Evolutionary conservation across 768 basidiomycete genomes (phyloP), one percentile per base, ranked within the genome.

Genomic region (Naganishia friedmannii): DNA sequence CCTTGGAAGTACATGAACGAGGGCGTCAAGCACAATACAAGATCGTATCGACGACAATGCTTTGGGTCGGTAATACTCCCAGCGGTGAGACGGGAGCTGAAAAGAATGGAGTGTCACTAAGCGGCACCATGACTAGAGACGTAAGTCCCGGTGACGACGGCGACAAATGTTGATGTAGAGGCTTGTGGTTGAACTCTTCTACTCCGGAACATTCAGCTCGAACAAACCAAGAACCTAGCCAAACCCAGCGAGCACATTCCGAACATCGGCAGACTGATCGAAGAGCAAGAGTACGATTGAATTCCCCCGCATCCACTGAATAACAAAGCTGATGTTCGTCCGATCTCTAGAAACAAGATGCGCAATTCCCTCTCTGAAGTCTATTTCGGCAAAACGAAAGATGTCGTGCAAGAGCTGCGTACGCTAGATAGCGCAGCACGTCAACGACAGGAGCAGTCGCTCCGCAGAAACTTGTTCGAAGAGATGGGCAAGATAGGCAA

Each of bases 71-170:
- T 63, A 89, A 88, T 37, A 79, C 72, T 28, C 72, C 79, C 4
- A 56, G 70, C 10, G 72, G 76, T 12, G 82, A 84, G 83, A 84
- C 78, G 53, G 84, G 83, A 67, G 80, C 76, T 0, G 72, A 84
- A 83, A 86, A 88, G 34, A 92, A 92, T 12, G 88, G 90, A 78
- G 87, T 95, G 10, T 88, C 85, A 73, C 78, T 99, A 74, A 92
- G 94, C 74, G 96, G 96, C 48, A 96, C 92, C 79, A 92, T 98
- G 93, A 98, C 95, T 63, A 85, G 96, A 77, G 94, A 97, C 86
- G 93, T 92, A 75, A 72, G 87, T 83, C 26, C 21, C 48, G 31
- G 53, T 19, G 21, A 21, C 21, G 15, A 32, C 37, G 34, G 23
- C 13, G 46, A 23, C n/a, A 21, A 2, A n/a, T 4, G n/a, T 51